A percentile compares a stretch with the other conserved stretches of the same genome.
Evolutionary conservation across 2,329 filamentous ascomycete genomes (phyloP).

Genomic region (Hypoxylon sp.): DNA sequence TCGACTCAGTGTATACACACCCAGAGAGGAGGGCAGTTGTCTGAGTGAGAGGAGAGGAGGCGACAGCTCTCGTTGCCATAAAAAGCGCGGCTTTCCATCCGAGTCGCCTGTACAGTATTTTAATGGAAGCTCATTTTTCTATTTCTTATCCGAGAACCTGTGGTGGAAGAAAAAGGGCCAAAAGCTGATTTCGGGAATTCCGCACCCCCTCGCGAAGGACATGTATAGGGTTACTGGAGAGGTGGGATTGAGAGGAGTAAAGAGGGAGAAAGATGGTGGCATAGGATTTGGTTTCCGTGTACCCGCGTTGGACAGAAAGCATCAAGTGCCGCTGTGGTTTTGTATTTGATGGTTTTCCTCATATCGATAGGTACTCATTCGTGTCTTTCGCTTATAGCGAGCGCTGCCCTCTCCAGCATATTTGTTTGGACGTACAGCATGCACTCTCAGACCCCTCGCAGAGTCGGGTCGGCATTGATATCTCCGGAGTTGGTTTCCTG

Average conservation of each 20-base stretch:
- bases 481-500: conserved; percentile 44
- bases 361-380: conserved; percentile 43
- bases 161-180: conserved; percentile 37
- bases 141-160: conserved; percentile 32
- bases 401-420: conserved; percentile 31
- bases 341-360: conserved; percentile 38
- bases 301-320: conserved; percentile 23
- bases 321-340: conserved; percentile 28
- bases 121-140: conserved; percentile 38
- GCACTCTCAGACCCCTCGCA: conserved; percentile 31
- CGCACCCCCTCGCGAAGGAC: conserved; percentile 25
- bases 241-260: conserved; percentile 25
- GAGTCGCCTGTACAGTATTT: conserved; percentile 45
- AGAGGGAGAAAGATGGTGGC: conserved; percentile 34
- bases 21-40: conserved; percentile 13
- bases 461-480: conserved; percentile 42
- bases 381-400: conserved; percentile 44
- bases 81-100: conserved; percentile 29
- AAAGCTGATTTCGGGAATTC: conserved; percentile 35
- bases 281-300: conserved; percentile 26
- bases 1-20: conserved; percentile 18
- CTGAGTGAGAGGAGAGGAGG: conserved; percentile 13
- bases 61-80: conserved; percentile 31
- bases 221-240: conserved; percentile 30
- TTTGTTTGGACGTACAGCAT: conserved; percentile 40